Evolutionary conservation across 2,329 filamentous ascomycete genomes (phyloP).

Genomic region (Cercospora citrullina): DNA sequence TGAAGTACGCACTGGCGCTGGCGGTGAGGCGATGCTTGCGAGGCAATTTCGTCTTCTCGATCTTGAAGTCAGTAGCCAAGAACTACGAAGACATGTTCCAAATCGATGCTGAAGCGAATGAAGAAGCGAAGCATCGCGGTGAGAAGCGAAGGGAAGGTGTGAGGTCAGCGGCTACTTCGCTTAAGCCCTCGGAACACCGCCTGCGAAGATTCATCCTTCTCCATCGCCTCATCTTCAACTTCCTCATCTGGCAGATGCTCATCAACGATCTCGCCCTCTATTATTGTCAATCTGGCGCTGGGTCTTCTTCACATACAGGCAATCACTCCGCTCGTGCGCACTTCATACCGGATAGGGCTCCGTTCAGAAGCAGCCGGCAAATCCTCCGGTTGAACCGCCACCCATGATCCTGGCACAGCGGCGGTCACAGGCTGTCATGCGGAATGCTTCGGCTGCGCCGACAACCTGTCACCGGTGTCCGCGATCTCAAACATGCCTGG

Average conservation of each 20-base stretch:
- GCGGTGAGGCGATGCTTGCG: neutral
- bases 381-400: neutral
- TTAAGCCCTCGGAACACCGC: neutral
- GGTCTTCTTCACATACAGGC: neutral
- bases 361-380: neutral
- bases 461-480: neutral
- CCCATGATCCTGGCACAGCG: neutral
- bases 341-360: neutral
- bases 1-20: neutral
- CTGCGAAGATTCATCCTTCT: neutral
- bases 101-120: neutral
- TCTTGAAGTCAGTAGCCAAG: neutral
- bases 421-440: neutral
- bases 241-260: neutral
- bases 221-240: neutral
- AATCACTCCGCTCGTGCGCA: neutral
- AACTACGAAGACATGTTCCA: neutral
- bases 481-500: neutral
- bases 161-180: neutral
- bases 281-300: neutral
- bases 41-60: neutral
- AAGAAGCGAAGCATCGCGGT: neutral
- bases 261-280: neutral
- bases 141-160: neutral
- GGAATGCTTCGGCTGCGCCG: neutral